Conservation (phyloP, 1,284 basidiomycete genomes). For the Tylopilus sp. region DNA sequence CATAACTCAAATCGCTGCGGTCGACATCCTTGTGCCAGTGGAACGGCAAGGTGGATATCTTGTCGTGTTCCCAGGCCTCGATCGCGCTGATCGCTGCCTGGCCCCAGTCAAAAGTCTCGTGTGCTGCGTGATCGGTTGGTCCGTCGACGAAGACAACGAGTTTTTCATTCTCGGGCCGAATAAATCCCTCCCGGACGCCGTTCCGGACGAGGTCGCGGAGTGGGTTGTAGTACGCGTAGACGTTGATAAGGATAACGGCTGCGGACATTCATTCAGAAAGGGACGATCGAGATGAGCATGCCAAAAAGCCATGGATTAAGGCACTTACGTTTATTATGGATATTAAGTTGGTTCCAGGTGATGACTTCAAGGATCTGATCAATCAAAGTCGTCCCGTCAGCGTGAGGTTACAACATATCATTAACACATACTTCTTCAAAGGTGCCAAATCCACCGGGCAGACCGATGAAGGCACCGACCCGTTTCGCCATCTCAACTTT, state of each 20-base stretch:
- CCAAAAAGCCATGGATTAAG: constrained; percentile 8
- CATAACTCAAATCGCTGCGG: constrained; percentile 42
- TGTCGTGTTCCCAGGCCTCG: constrained; percentile 65
- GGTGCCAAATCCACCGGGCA: constrained; percentile 94
- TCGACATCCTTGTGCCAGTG: constrained; percentile 57
- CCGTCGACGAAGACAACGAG: constrained; percentile 82
- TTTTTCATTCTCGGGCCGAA: constrained; percentile 66
- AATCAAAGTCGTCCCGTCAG: constrained; percentile 15
- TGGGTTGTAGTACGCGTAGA: constrained; percentile 83
- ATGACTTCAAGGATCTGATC: constrained; percentile 85
- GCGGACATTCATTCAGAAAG: constrained; percentile 5
- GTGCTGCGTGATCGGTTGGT: constrained; percentile 63
- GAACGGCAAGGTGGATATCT: constrained; percentile 41
- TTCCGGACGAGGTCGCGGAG: constrained; percentile 78
- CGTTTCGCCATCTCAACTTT: constrained; percentile 90
- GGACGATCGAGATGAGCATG: constrained; percentile 2
- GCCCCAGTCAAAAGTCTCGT: constrained; percentile 83
- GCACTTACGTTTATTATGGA: constrained; percentile 84
- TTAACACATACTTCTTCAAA: constrained; percentile 81
- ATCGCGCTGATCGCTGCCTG: constrained; percentile 74
- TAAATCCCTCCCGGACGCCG: constrained; percentile 82
- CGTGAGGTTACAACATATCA: not conserved
- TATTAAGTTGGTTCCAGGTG: constrained; percentile 93
- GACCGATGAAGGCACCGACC: constrained; percentile 82
- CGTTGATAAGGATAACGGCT: constrained; percentile 89